phyloP scores from a whole-genome alignment of 805 yeast species.

The Limtongia smithiae region DNA sequence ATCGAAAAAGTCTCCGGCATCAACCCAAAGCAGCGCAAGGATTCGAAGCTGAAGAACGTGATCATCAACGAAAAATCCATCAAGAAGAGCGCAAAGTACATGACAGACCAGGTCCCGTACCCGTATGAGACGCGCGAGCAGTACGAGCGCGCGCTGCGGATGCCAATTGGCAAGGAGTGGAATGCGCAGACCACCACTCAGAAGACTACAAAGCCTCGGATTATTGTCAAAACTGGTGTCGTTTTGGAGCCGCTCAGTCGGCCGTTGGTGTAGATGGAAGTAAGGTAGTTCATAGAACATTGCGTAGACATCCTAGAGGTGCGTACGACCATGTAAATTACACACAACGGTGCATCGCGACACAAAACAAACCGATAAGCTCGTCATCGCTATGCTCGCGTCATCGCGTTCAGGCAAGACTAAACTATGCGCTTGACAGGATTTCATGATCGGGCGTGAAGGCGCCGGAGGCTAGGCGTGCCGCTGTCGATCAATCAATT shows the following conservation, averaged over 20 bases:
- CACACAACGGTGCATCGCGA: no score
- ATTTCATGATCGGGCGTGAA: no score
- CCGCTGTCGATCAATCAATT: no score
- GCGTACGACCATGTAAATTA: background rate
- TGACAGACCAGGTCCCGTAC: slow-evolving; percentile 86
- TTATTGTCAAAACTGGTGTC: slow-evolving; percentile 79
- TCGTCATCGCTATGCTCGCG: no score
- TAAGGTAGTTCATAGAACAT: background rate
- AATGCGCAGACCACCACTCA: slow-evolving; percentile 83
- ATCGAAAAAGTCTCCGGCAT: slow-evolving; percentile 75
- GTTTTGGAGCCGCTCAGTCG: slow-evolving; percentile 89
- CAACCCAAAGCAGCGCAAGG: slow-evolving; percentile 69
- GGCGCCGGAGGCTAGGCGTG: no score
- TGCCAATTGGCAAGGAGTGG: slow-evolving; percentile 99
- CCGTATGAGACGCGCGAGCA: slow-evolving; percentile 92
- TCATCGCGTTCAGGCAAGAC: no score
- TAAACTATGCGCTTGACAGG: no score
- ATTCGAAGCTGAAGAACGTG: slow-evolving; percentile 71
- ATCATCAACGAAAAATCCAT: slow-evolving; percentile 84
- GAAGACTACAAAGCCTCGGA: slow-evolving; percentile 81
- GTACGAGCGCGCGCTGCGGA: slow-evolving; percentile 86
- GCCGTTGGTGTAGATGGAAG: slow-evolving; percentile 51
- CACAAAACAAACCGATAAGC: no score
- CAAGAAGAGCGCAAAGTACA: slow-evolving; percentile 81
- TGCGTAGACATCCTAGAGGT: background rate